Evolutionary conservation across 2,329 filamentous ascomycete genomes (phyloP).

Genomic region (Dryadomyces quercivorus): DNA sequence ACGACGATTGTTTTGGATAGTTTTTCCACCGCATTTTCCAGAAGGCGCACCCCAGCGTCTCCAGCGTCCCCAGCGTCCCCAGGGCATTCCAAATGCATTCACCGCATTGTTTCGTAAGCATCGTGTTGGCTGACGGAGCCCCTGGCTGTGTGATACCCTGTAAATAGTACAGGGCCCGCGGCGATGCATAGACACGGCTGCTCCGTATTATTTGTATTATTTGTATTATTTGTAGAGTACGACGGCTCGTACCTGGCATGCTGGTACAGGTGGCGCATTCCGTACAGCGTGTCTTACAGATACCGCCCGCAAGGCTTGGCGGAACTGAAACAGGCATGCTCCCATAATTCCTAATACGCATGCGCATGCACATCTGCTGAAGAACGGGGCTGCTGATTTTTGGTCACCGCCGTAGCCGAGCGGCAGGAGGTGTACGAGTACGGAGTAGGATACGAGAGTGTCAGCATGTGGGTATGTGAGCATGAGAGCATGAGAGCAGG

Average conservation of each 20-base stretch:
- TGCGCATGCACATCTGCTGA: neutral
- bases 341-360: neutral
- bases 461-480: neutral
- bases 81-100: no score
- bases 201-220: no score
- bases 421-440: neutral
- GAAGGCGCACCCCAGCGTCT: neutral
- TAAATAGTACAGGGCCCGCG: no score
- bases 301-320: neutral
- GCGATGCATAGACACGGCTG: no score
- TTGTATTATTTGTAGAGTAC: no score
- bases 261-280: neutral
- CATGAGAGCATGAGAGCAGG: no score
- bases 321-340: neutral
- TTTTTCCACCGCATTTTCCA: neutral
- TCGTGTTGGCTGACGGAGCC: no score
- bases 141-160: no score
- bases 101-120: no score
- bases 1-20: neutral
- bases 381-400: neutral
- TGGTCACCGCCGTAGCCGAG: neutral
- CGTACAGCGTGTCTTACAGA: neutral
- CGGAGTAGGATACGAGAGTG: no score
- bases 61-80: no score
- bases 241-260: no score